Conservation (phyloP, 148 eudicot genomes). For the Fagopyrum esculentum region DNA sequence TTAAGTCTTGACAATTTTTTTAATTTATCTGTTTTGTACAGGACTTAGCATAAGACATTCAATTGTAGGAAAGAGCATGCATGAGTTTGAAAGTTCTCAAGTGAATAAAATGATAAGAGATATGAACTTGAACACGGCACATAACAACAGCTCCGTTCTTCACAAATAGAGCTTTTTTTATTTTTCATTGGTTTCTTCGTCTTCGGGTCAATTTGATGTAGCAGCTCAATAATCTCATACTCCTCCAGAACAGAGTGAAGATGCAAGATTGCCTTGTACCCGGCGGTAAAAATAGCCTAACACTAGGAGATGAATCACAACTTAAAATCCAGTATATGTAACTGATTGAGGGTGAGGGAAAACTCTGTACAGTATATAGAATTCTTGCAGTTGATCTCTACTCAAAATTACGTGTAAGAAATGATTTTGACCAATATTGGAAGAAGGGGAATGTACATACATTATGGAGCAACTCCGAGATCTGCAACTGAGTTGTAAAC, state of each 20-base stretch:
- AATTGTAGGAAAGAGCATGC: background rate
- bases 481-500: constrained; percentile 80
- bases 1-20: too few relatives aligned
- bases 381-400: background rate
- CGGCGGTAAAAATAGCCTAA: constrained; percentile 90
- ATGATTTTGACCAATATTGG: background rate
- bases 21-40: too few relatives aligned
- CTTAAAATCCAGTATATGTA: background rate
- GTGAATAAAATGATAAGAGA: background rate
- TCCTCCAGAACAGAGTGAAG: constrained; percentile 87
- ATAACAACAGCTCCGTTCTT: constrained; percentile 68
- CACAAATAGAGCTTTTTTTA: constrained; percentile 79
- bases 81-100: background rate
- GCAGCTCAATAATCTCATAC: constrained; percentile 86
- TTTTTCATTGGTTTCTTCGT: constrained; percentile 71
- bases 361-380: background rate
- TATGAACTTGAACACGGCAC: constrained; percentile 80
- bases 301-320: background rate
- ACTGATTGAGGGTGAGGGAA: background rate
- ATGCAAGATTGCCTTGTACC: constrained; percentile 92
- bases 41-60: too few relatives aligned
- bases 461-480: constrained; percentile 84
- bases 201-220: constrained; percentile 71
- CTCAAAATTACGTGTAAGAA: background rate
- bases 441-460: constrained; percentile 30